Percentiles rank a stretch among this genome's conserved stretches.
These are phyloP conservation scores for Coelastrella sp. DNA, from an alignment of 139 green algal genomes.

Conservation along the genomic window DNA sequence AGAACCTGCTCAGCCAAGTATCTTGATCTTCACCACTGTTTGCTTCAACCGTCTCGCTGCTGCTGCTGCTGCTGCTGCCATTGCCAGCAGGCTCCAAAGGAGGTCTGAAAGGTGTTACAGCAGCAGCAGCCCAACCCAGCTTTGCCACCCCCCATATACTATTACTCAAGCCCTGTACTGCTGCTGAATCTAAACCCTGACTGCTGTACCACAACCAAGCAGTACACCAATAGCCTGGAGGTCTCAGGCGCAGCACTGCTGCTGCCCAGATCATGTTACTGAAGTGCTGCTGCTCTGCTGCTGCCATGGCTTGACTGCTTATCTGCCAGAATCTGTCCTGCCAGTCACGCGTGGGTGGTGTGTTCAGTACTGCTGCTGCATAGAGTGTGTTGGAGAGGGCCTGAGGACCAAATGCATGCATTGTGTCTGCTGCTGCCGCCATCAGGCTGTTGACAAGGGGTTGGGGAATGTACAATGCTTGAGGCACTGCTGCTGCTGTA, in stretches of 20 bases:
- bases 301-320: slow-evolving; percentile 5
- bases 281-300: slow-evolving; percentile 34
- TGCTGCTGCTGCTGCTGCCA: not conserved
- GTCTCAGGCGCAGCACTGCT: not conserved
- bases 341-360: not conserved
- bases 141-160: slow-evolving; percentile 29
- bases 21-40: not conserved
- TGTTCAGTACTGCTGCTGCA: not conserved
- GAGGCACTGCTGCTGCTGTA: not conserved
- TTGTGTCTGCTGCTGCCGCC: not conserved
- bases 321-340: not conserved
- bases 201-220: slow-evolving; percentile 2
- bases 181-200: not conserved
- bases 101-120: not conserved
- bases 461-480: not conserved
- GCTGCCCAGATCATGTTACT: slow-evolving; percentile 39
- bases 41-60: not conserved
- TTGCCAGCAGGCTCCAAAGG: too few species aligned
- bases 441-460: not conserved
- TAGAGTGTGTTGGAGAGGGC: slow-evolving; percentile 29
- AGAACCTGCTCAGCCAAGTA: slow-evolving; percentile 15
- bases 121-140: slow-evolving; percentile 22
- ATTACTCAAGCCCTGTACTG: slow-evolving; percentile 35
- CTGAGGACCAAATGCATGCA: not conserved
- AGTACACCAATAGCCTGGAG: not conserved